Conservation (phyloP, 1,284 basidiomycete genomes). For the Ceratobasidium papillatum region DNA sequence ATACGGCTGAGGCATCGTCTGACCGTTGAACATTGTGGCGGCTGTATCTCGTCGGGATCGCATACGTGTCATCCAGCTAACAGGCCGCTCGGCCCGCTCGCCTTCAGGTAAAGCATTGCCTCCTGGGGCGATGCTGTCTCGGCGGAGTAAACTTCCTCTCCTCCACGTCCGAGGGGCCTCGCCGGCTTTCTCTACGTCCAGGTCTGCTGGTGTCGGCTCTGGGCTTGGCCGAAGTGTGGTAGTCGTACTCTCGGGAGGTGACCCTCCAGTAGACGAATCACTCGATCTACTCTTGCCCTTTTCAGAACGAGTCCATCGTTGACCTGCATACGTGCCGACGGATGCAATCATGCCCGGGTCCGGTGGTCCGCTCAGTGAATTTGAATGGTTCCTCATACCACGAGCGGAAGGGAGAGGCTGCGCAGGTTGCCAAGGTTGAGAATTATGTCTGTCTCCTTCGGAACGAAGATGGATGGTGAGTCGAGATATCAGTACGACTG, state of each 20-base stretch:
- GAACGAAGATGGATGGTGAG: constrained; percentile 36
- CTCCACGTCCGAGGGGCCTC: constrained; percentile 17
- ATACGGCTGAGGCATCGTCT: not conserved
- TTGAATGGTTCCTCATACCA: constrained; percentile 18
- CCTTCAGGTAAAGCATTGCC: not conserved
- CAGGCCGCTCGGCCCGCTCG: constrained; percentile 14
- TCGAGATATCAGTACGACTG: constrained; percentile 31
- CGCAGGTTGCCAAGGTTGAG: constrained; percentile 12
- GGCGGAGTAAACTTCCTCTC: not conserved
- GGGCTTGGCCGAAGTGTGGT: constrained; percentile 14
- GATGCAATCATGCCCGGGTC: constrained; percentile 17
- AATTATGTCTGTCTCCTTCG: constrained; percentile 20
- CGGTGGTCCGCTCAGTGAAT: constrained; percentile 15
- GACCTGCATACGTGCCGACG: constrained; percentile 33
- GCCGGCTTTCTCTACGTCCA: constrained; percentile 18
- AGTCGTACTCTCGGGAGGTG: constrained; percentile 15
- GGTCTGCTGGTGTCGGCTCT: not conserved
- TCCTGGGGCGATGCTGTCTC: not conserved
- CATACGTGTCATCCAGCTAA: constrained; percentile 23
- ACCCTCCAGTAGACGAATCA: not conserved
- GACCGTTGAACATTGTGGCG: not conserved
- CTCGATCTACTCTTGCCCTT: constrained; percentile 17
- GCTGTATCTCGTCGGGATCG: constrained; percentile 20
- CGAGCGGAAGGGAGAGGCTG: constrained; percentile 27
- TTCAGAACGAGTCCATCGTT: constrained; percentile 28